These are phyloP conservation scores for Penicillium sp. DNA, from an alignment of 2,329 filamentous ascomycete species.

Conservation along the genomic window DNA sequence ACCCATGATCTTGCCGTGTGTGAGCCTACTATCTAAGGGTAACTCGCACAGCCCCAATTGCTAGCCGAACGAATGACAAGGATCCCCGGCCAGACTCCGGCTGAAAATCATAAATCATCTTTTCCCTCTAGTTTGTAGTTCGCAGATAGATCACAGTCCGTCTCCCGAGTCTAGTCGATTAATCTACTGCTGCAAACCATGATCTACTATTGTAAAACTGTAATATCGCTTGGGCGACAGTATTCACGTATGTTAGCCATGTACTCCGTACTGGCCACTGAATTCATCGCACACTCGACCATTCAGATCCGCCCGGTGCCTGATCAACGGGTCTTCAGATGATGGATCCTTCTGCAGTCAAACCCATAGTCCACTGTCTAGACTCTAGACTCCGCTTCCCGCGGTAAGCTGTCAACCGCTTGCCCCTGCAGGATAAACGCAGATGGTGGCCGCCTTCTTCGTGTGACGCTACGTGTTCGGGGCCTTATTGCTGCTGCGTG, in stretches of 20 bases:
- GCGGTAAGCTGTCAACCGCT: constrained; percentile 16
- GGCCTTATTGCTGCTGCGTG: constrained; percentile 11
- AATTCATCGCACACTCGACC: neutral
- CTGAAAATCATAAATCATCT: neutral
- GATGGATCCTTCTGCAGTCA: neutral
- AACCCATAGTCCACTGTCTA: neutral
- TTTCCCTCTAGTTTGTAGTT: neutral
- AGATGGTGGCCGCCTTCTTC: constrained; percentile 7
- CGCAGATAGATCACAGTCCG: constrained; percentile 14
- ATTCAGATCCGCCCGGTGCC: neutral
- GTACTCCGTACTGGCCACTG: neutral
- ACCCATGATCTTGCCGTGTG: no score
- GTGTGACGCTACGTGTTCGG: constrained; percentile 12
- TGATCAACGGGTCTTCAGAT: neutral
- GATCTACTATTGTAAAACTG: constrained; percentile 6
- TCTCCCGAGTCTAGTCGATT: neutral
- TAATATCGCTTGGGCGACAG: neutral
- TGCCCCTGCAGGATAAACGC: neutral
- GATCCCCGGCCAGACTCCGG: neutral
- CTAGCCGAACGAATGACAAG: neutral
- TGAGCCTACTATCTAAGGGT: no score
- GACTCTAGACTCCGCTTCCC: neutral
- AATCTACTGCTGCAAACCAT: constrained; percentile 1
- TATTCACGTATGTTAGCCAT: neutral
- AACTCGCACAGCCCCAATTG: constrained; percentile 12